A percentile compares a stretch with the other conserved stretches of the same genome.
Conservation (phyloP, 805 yeast genomes). For the Barnettozyma wickerhamii region DNA sequence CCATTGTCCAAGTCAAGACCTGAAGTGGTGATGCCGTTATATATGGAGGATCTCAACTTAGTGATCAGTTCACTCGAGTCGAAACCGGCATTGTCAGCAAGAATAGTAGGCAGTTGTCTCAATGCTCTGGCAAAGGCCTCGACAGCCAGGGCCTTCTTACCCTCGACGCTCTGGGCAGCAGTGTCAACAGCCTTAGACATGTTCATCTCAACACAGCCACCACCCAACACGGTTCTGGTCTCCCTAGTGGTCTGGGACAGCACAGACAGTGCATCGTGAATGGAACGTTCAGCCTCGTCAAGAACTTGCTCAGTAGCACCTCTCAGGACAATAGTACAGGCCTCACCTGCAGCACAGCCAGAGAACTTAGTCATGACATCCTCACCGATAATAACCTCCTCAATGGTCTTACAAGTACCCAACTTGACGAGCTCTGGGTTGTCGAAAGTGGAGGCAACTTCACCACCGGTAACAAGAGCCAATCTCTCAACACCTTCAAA, state of each 20-base stretch:
- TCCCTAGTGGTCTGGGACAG: slow-evolving; percentile 91
- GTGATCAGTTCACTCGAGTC: slow-evolving; percentile 92
- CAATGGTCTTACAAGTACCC: slow-evolving; percentile 86
- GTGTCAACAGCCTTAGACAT: slow-evolving; percentile 98
- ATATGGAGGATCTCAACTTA: slow-evolving; percentile 76
- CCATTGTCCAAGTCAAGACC: slow-evolving; percentile 90
- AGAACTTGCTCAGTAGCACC: slow-evolving; percentile 97
- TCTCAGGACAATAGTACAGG: slow-evolving; percentile 91
- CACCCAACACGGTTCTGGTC: slow-evolving; percentile 82
- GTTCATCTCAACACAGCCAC: slow-evolving; percentile 86
- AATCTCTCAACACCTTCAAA: slow-evolving; percentile 96
- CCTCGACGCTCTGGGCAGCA: slow-evolving; percentile 90
- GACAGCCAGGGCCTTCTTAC: slow-evolving; percentile 90
- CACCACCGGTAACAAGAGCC: slow-evolving; percentile 97
- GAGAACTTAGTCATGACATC: slow-evolving; percentile 85
- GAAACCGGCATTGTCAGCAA: slow-evolving; percentile 96
- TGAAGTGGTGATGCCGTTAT: slow-evolving; percentile 86
- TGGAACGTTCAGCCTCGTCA: slow-evolving; percentile 94
- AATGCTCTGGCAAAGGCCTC: slow-evolving; percentile 93
- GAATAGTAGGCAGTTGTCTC: slow-evolving; percentile 90
- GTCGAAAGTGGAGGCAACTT: slow-evolving; percentile 95
- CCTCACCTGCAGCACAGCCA: slow-evolving; percentile 95
- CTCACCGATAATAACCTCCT: slow-evolving; percentile 92
- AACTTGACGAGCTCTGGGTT: slow-evolving; percentile 79
- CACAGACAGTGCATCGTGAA: slow-evolving; percentile 95